These are phyloP conservation scores for Schwanniomyces vanrijiae DNA, from an alignment of 805 yeast species.

Conservation along the genomic window DNA sequence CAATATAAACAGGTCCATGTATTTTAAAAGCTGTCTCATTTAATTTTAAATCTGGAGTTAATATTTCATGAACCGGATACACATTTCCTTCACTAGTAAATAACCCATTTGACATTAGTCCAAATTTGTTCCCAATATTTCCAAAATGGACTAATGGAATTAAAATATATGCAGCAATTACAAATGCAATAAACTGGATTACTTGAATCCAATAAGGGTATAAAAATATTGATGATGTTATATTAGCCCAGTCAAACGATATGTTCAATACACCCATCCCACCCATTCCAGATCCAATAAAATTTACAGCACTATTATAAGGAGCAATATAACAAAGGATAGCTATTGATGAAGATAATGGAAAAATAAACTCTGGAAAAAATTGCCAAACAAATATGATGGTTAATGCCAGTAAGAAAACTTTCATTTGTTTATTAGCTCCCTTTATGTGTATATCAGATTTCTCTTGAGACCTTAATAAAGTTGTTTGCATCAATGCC, in stretches of 20 bases:
- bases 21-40: slow-evolving; percentile 41
- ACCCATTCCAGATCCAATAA: slow-evolving; percentile 48
- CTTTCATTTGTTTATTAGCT: slow-evolving; percentile 28
- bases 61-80: slow-evolving; percentile 40
- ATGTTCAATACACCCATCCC: slow-evolving; percentile 48
- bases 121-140: slow-evolving; percentile 23
- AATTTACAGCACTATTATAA: slow-evolving; percentile 32
- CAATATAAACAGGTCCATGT: slow-evolving; percentile 44
- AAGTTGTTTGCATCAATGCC: slow-evolving; percentile 47
- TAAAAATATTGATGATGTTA: slow-evolving; percentile 46
- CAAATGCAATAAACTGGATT: slow-evolving; percentile 44
- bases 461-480: slow-evolving; percentile 30
- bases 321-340: slow-evolving; percentile 48
- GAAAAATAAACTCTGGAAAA: slow-evolving; percentile 46
- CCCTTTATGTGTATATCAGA: slow-evolving; percentile 12
- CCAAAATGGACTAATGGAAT: slow-evolving; percentile 48
- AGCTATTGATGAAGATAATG: slow-evolving; percentile 46
- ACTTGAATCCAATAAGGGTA: slow-evolving; percentile 50
- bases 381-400: slow-evolving; percentile 43
- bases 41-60: slow-evolving; percentile 36
- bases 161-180: slow-evolving; percentile 42
- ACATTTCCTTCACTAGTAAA: slow-evolving; percentile 31
- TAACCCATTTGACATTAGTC: slow-evolving; percentile 46
- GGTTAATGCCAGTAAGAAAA: slow-evolving; percentile 31
- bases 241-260: slow-evolving; percentile 49